A percentile compares a stretch with the other conserved stretches of the same genome.
These are phyloP conservation scores for Trypanosoma lewisi DNA, from an alignment of 208 protist species.

Conservation along the genomic window DNA sequence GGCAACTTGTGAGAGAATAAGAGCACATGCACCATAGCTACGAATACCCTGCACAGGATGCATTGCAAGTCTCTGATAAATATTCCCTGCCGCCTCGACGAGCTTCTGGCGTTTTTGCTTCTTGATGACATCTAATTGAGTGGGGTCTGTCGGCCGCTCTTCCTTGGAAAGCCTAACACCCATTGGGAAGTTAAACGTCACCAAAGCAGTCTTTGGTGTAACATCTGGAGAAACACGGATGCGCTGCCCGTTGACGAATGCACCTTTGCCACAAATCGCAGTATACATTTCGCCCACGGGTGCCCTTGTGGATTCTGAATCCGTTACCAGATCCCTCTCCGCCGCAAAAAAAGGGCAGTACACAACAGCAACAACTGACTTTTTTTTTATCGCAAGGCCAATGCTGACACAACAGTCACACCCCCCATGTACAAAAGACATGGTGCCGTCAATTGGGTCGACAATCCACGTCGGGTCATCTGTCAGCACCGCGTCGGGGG, in stretches of 20 bases:
- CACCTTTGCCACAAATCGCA: slow-evolving; percentile 58
- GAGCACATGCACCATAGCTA: slow-evolving; percentile 39
- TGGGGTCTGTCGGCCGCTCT: slow-evolving; percentile 16
- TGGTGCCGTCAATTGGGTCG: slow-evolving; percentile 79
- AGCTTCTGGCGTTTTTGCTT: slow-evolving; percentile 28
- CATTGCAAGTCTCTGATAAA: slow-evolving; percentile 29
- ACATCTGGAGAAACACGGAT: slow-evolving; percentile 31
- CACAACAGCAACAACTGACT: slow-evolving; percentile 65
- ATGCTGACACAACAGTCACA: slow-evolving; percentile 82
- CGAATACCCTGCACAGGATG: slow-evolving; percentile 41
- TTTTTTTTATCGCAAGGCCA: slow-evolving; percentile 44
- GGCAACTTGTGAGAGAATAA: slow-evolving; percentile 54
- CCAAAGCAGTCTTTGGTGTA: slow-evolving; percentile 27
- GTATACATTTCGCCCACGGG: slow-evolving; percentile 64
- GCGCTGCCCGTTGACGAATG: slow-evolving; percentile 55
- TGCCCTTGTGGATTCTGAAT: slow-evolving; percentile 28
- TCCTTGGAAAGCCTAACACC: slow-evolving; percentile 22
- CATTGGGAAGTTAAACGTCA: slow-evolving; percentile 50
- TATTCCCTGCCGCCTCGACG: slow-evolving; percentile 32
- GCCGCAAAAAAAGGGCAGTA: slow-evolving; percentile 54
- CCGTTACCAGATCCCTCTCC: slow-evolving; percentile 6
- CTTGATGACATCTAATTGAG: slow-evolving; percentile 8
- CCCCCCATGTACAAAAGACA: slow-evolving; percentile 68
- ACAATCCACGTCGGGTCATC: slow-evolving; percentile 74
- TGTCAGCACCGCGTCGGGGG: slow-evolving; percentile 30